These are phyloP conservation scores for Fusarium floridanum DNA, from an alignment of 2,329 filamentous ascomycete species.

Conservation along the genomic window DNA sequence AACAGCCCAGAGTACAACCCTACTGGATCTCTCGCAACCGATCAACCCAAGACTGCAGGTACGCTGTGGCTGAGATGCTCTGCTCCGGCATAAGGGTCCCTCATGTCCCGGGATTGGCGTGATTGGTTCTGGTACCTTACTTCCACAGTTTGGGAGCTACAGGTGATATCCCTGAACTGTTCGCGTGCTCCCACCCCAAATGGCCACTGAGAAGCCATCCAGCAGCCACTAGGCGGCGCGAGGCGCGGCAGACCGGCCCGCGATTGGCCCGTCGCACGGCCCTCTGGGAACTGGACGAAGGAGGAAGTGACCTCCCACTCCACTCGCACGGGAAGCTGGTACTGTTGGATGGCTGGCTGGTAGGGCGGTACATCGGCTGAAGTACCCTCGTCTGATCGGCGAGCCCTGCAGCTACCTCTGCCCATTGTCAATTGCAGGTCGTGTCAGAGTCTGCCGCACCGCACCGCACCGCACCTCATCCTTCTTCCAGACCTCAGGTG, in stretches of 20 bases:
- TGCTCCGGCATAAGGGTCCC: slow-evolving; percentile 21
- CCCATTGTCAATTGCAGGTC: slow-evolving; percentile 23
- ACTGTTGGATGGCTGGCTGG: slow-evolving; percentile 4
- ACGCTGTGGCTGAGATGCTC: slow-evolving; percentile 35
- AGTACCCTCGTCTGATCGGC: slow-evolving; percentile 40
- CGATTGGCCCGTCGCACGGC: slow-evolving; percentile 26
- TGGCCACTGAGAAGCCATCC: slow-evolving; percentile 36
- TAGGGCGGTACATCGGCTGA: slow-evolving; percentile 8
- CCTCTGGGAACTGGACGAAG: slow-evolving; percentile 3
- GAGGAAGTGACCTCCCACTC: slow-evolving; percentile 12
- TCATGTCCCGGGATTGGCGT: slow-evolving; percentile 31
- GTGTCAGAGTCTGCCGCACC: slow-evolving; percentile 36
- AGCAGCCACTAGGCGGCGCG: slow-evolving; percentile 13
- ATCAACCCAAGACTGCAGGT: slow-evolving; percentile 38
- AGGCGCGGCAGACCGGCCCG: slow-evolving; percentile 14
- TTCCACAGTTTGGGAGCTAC: slow-evolving; percentile 36
- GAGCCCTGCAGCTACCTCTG: slow-evolving; percentile 44
- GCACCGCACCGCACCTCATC: background rate
- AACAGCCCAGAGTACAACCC: slow-evolving; percentile 11
- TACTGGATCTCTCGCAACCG: background rate
- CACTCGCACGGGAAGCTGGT: slow-evolving; percentile 2
- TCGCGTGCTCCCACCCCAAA: slow-evolving; percentile 24
- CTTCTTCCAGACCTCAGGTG: slow-evolving; percentile 17
- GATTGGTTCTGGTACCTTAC: slow-evolving; percentile 39
- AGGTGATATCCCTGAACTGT: slow-evolving; percentile 35